phyloP scores from a whole-genome alignment of 208 protist species.

The Trypanosoma brucei region DNA sequence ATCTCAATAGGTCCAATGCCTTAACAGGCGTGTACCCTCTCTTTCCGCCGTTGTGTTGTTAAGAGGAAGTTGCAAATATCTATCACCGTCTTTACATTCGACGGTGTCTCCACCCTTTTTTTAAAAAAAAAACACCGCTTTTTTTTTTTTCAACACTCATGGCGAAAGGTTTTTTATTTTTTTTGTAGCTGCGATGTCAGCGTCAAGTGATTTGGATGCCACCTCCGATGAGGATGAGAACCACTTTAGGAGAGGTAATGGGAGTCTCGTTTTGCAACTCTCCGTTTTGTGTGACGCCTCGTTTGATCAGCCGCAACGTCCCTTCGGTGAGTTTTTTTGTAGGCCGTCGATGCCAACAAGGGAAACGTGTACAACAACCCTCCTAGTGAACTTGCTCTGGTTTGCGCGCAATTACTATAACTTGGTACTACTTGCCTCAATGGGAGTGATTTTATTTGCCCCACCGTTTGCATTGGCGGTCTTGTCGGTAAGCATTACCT shows the following conservation, averaged over 20 bases:
- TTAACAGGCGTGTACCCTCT: too few species aligned
- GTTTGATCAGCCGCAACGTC: slow-evolving; percentile 15
- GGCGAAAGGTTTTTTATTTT: too few species aligned
- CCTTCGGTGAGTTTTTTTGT: slow-evolving; percentile 15
- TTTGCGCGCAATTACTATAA: slow-evolving; percentile 39
- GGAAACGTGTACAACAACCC: slow-evolving; percentile 14
- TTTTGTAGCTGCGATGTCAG: too few species aligned
- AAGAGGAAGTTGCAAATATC: too few species aligned
- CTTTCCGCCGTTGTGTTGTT: too few species aligned
- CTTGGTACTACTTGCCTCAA: slow-evolving; percentile 11
- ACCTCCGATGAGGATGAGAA: not conserved
- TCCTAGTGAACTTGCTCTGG: slow-evolving; percentile 33
- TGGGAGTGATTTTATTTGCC: slow-evolving; percentile 5
- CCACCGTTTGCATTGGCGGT: slow-evolving; percentile 16
- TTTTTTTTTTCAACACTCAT: too few species aligned
- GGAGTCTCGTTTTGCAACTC: not conserved
- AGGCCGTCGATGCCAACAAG: slow-evolving; percentile 19
- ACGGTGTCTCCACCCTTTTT: too few species aligned
- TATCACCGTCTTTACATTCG: too few species aligned
- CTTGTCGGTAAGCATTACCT: slow-evolving; percentile 7
- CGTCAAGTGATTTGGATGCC: too few species aligned
- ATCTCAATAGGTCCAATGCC: too few species aligned
- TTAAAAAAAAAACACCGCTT: too few species aligned
- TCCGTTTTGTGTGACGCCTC: slow-evolving; percentile 15
- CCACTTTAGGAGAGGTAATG: not conserved